Conservation (phyloP, 2,329 filamentous ascomycete species). For the Fusarium sp. region DNA sequence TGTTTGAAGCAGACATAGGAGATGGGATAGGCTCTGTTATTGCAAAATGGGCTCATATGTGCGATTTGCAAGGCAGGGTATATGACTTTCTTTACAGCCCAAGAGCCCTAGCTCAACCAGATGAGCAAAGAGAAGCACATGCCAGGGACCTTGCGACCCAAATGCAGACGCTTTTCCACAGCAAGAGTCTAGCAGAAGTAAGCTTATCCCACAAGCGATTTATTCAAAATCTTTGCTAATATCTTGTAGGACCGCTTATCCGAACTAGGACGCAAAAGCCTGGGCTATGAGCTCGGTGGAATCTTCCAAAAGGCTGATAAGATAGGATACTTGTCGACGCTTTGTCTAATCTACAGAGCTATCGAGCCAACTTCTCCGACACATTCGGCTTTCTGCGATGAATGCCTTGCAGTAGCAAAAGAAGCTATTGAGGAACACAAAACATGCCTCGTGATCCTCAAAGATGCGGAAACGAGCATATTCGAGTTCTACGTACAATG, state of each 20-base stretch:
- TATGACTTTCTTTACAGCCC: slow-evolving; percentile 17
- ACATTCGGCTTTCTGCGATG: slow-evolving; percentile 7
- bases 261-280: background rate
- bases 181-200: slow-evolving; percentile 1
- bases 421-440: slow-evolving; percentile 5
- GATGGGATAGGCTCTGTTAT: background rate
- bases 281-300: background rate
- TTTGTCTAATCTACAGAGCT: slow-evolving; percentile 6
- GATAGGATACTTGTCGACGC: slow-evolving; percentile 12
- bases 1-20: background rate
- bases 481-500: slow-evolving; percentile 17
- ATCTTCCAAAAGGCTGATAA: slow-evolving; percentile 7
- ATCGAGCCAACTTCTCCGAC: background rate
- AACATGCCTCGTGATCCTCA: background rate
- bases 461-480: background rate
- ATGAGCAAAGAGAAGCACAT: background rate
- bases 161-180: background rate
- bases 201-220: background rate
- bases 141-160: slow-evolving; percentile 2
- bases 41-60: slow-evolving; percentile 6
- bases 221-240: accelerated
- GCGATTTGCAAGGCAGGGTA: background rate
- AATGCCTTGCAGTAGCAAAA: slow-evolving; percentile 2
- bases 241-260: background rate
- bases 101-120: background rate